A percentile compares a stretch with the other conserved stretches of the same genome.
Conservation (phyloP, 805 yeast genomes). For the Metschnikowia proteae region DNA sequence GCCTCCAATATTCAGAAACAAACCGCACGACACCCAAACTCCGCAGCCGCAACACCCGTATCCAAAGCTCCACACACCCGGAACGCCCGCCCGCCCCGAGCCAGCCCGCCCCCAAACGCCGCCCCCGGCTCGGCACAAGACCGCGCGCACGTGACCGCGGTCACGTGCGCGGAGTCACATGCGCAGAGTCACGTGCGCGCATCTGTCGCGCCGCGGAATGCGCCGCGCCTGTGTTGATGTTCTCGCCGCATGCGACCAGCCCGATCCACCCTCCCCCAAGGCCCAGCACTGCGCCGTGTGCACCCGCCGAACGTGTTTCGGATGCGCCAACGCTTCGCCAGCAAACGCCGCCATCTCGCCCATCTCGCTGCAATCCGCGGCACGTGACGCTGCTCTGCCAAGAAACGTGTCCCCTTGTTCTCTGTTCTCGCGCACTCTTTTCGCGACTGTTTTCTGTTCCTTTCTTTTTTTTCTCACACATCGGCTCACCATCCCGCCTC, state of each 20-base stretch:
- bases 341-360: too few species aligned
- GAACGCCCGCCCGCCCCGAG: too few species aligned
- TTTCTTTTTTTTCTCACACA: neutral
- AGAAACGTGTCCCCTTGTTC: too few species aligned
- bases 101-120: too few species aligned
- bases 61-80: neutral
- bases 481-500: neutral
- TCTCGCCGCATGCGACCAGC: neutral
- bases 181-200: neutral
- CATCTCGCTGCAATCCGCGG: neutral
- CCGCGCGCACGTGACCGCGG: neutral
- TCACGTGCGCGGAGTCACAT: neutral
- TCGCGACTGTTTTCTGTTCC: conserved; percentile 3
- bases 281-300: too few species aligned
- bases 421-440: neutral
- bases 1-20: too few species aligned
- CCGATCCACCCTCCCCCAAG: too few species aligned
- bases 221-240: neutral
- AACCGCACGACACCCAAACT: neutral
- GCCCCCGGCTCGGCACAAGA: too few species aligned
- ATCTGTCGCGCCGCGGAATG: neutral
- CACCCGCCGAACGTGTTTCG: too few species aligned
- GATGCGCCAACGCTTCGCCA: too few species aligned
- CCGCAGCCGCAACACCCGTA: neutral
- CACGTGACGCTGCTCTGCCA: too few species aligned